These are phyloP conservation scores for Schizochytrium sp. DNA, from an alignment of 108 stramenopile genomes.

Conservation along the genomic window DNA sequence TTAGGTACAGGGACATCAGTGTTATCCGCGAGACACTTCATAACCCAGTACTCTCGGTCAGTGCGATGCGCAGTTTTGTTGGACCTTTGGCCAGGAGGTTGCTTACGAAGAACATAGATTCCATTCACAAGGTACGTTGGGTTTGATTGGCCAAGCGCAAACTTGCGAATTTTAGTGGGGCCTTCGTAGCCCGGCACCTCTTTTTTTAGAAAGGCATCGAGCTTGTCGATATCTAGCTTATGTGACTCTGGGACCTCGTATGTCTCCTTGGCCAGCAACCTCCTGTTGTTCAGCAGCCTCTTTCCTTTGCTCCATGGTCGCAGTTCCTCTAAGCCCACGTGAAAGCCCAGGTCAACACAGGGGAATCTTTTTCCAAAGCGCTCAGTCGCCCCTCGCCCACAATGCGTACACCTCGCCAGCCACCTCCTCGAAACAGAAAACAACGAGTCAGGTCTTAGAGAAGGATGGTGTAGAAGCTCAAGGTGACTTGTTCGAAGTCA, in stretches of 20 bases:
- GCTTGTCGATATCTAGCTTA: slow-evolving; percentile 24
- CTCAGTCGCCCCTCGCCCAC: no score
- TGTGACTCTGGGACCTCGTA: slow-evolving; percentile 42
- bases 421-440: no score
- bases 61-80: slow-evolving; percentile 92
- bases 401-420: no score
- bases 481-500: no score
- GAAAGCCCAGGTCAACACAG: no score
- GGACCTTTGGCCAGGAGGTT: slow-evolving; percentile 82
- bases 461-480: no score
- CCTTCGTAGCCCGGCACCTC: slow-evolving; percentile 49
- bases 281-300: not conserved
- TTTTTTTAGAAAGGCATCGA: not conserved
- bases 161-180: slow-evolving; percentile 67
- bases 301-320: not conserved
- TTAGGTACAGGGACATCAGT: slow-evolving; percentile 85
- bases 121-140: slow-evolving; percentile 87
- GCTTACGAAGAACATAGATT: slow-evolving; percentile 82
- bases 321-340: no score
- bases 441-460: no score
- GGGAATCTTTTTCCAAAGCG: no score
- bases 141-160: slow-evolving; percentile 94
- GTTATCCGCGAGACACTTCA: slow-evolving; percentile 78
- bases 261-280: slow-evolving; percentile 31
- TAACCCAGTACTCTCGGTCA: slow-evolving; percentile 92